Evolutionary conservation across 1,284 basidiomycete species (phyloP).

Genomic region (Sphagnurus paluster): DNA sequence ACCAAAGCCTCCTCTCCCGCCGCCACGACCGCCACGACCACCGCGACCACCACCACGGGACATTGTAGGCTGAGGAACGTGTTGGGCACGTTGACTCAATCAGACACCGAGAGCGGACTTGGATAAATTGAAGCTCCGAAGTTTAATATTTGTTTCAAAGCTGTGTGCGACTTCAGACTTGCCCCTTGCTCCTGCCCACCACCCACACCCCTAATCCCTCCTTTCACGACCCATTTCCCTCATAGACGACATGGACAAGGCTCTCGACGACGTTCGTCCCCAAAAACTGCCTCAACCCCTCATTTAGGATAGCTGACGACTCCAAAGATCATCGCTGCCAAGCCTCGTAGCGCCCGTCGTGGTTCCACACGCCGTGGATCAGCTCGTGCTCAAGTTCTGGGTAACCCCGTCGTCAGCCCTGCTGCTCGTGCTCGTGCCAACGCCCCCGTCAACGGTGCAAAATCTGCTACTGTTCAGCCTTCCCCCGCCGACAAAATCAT

Average conservation of each 20-base stretch:
- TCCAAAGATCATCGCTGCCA: slow-evolving; percentile 72
- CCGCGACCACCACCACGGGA: slow-evolving; percentile 66
- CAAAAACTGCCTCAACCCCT: slow-evolving; percentile 1
- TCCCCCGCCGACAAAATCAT: slow-evolving; percentile 87
- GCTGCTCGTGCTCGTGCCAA: slow-evolving; percentile 56
- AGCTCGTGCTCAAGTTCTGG: slow-evolving; percentile 60
- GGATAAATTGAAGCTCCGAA: slow-evolving; percentile 21
- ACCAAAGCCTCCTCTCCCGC: slow-evolving; percentile 56
- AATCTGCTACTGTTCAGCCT: slow-evolving; percentile 30
- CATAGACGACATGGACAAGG: slow-evolving; percentile 68
- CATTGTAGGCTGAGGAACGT: slow-evolving; percentile 37
- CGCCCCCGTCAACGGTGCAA: slow-evolving; percentile 41
- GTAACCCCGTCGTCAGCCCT: slow-evolving; percentile 45
- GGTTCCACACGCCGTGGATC: slow-evolving; percentile 41
- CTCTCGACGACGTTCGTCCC: slow-evolving; percentile 81
- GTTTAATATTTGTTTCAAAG: slow-evolving; percentile 20
- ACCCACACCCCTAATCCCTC: background rate
- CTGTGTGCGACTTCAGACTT: slow-evolving; percentile 16
- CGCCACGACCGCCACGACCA: slow-evolving; percentile 54
- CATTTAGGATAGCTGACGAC: slow-evolving; percentile 11
- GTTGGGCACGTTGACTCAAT: slow-evolving; percentile 10
- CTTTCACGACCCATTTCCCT: slow-evolving; percentile 9
- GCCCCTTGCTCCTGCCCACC: slow-evolving; percentile 19
- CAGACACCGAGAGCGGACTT: slow-evolving; percentile 22
- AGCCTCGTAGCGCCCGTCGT: slow-evolving; percentile 54